phyloP scores from a whole-genome alignment of 108 stramenopile genomes.

The Hondaea fermentalgiana region DNA sequence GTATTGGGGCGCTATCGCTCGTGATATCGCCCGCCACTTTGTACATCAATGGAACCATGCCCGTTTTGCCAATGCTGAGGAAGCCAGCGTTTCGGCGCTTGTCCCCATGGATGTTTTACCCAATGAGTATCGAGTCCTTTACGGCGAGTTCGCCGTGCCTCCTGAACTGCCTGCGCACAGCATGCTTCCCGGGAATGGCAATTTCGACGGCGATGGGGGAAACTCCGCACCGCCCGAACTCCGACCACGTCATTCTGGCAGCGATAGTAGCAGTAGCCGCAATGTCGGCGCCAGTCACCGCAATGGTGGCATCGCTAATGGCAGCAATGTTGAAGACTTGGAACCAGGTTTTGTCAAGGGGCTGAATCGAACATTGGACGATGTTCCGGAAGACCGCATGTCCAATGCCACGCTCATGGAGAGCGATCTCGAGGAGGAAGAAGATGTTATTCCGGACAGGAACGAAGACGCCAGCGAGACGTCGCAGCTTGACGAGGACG shows the following conservation, averaged over 20 bases:
- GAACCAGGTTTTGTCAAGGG: too few relatives aligned
- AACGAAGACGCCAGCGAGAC: not conserved
- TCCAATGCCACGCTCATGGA: not conserved
- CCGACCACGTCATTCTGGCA: too few relatives aligned
- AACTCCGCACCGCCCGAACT: not conserved
- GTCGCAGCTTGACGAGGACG: too few relatives aligned
- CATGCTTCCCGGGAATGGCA: too few relatives aligned
- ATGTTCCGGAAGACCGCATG: not conserved
- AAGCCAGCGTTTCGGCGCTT: not conserved
- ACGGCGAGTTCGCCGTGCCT: not conserved
- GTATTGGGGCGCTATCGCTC: not conserved
- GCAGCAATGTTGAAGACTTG: too few relatives aligned
- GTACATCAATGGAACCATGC: conserved; percentile 20
- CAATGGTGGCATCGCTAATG: too few relatives aligned
- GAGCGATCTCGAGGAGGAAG: not conserved
- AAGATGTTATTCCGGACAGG: not conserved
- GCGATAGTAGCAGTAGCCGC: too few relatives aligned
- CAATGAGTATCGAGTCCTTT: not conserved
- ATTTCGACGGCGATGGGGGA: not conserved
- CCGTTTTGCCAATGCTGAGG: not conserved
- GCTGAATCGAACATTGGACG: too few relatives aligned
- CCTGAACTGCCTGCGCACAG: too few relatives aligned
- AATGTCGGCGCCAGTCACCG: too few relatives aligned
- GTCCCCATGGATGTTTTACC: not conserved
- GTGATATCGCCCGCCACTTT: conserved; percentile 17